Evolutionary conservation across 495 filamentous ascomycete species (phyloP), one percentile per base, ranked within the genome.

Genomic region (Tuber umbilicatum): DNA sequence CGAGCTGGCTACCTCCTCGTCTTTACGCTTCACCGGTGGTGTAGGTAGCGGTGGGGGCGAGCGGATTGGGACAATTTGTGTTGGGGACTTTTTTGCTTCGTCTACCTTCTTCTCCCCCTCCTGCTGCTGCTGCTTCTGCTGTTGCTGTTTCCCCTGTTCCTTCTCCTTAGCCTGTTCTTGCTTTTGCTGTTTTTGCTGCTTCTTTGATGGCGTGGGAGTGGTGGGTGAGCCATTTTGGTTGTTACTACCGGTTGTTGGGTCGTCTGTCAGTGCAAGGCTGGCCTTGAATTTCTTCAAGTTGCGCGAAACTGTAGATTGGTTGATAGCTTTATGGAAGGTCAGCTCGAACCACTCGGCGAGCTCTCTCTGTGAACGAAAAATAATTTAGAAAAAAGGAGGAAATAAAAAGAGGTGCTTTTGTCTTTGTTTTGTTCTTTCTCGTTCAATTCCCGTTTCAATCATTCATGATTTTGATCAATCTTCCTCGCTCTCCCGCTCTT

Each of bases 201-300:
- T 64, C 55, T 31, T 64, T 17, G 55, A 64, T 31, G 55, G 55
- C n/a, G 55, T 64, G 55, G 55, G 55, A 31, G 55, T 64, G 0
- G 27, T 16, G 27, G 55, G 55, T 4, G 55, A 31, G 55, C 55
- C n/a, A 31, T 64, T 64, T 64, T 64, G 55, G 12, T 64, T 64
- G 55, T 64, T 64, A 27, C n/a, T 31, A 64, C 55, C 55, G 27
- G 55, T 64, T 12, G 73, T 42, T 60, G 67, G 43, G 73, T 75
- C 73, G 27, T 73, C 78, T 21, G 77, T 70, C 14, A 78, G 77
- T 27, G 80, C 70, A 21, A 78, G 79, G 38, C 68, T 79, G 14
- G 75, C 74, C 68, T 81, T 81, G 72, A 81, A 81, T 74, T 81
- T 81, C 71, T 81, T 81, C 64, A 81, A 73, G 71, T 81, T 81